phyloP scores from a whole-genome alignment of 1,284 basidiomycete species.

The Cutaneotrichosporon dermatis region DNA sequence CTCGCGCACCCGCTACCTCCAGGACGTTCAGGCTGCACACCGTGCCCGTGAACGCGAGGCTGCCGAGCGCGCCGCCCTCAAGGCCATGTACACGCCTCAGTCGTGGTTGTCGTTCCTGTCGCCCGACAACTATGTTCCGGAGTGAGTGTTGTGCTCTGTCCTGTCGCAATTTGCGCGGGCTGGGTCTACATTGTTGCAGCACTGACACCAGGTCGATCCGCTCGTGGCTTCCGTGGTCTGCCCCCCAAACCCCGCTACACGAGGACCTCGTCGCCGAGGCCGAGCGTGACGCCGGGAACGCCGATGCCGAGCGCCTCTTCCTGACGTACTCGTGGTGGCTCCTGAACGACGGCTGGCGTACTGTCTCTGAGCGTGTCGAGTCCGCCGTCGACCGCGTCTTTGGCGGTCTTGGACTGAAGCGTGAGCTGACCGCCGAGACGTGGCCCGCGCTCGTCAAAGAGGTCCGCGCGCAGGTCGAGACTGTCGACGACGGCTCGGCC shows the following conservation, averaged over 20 bases:
- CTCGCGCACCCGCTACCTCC: conserved; percentile 39
- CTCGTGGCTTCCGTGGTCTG: conserved; percentile 4
- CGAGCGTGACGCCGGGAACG: conserved; percentile 19
- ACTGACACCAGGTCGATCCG: neutral
- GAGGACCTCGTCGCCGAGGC: conserved; percentile 13
- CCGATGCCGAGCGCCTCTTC: conserved; percentile 44
- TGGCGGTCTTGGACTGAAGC: conserved; percentile 42
- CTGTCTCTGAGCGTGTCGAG: conserved; percentile 34
- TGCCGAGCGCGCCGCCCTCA: conserved; percentile 2
- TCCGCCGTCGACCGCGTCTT: conserved; percentile 38
- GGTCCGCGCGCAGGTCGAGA: conserved; percentile 41
- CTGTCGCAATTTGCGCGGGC: neutral
- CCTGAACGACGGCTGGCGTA: conserved; percentile 46
- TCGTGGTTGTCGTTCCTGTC: conserved; percentile 28
- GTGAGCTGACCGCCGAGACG: conserved; percentile 35
- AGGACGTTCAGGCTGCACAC: conserved; percentile 30
- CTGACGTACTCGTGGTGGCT: conserved; percentile 49
- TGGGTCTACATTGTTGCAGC: neutral
- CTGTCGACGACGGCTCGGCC: conserved; percentile 1
- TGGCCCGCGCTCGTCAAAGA: conserved; percentile 41
- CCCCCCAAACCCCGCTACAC: neutral
- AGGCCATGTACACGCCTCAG: neutral
- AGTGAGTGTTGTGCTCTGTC: neutral
- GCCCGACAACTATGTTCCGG: conserved; percentile 12
- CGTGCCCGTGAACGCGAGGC: conserved; percentile 2